A percentile compares a stretch with the other conserved stretches of the same genome.
phyloP scores from a whole-genome alignment of 768 basidiomycete genomes.

The Lepiota venenata region DNA sequence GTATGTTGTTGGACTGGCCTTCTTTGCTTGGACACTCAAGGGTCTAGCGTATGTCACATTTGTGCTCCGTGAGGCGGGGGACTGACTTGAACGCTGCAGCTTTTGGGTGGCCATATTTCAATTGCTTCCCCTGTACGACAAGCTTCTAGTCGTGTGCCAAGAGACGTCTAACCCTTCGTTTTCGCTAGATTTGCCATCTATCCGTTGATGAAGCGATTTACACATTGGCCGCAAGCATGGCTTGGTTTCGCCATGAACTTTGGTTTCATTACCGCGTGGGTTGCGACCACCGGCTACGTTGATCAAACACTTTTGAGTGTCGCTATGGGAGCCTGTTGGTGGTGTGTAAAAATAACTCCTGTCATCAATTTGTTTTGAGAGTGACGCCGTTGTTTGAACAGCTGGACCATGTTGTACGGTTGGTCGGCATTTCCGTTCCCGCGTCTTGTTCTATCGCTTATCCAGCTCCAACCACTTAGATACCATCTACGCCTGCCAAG shows the following conservation, averaged over 20 bases:
- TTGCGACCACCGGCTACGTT: conserved; percentile 30
- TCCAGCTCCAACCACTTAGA: conserved; percentile 25
- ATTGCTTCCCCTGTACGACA: conserved; percentile 40
- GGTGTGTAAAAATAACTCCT: conserved; percentile 25
- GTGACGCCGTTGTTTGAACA: conserved; percentile 14
- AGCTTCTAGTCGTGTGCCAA: neutral
- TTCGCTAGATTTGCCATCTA: conserved; percentile 38
- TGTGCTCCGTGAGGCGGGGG: neutral
- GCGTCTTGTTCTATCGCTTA: neutral
- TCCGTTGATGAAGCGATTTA: conserved; percentile 53
- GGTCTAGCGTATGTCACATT: conserved; percentile 30
- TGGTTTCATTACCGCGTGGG: conserved; percentile 47
- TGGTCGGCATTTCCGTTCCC: neutral
- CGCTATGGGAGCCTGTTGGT: conserved; percentile 44
- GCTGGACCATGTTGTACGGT: conserved; percentile 52
- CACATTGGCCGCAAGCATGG: conserved; percentile 63
- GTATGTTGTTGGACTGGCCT: conserved; percentile 34
- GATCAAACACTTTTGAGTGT: conserved; percentile 28
- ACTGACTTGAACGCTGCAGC: conserved; percentile 22
- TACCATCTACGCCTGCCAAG: conserved; percentile 79
- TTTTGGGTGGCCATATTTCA: conserved; percentile 42
- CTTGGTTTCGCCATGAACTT: conserved; percentile 59
- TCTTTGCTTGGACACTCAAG: conserved; percentile 32
- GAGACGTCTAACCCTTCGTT: neutral
- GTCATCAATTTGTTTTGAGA: neutral